Evolutionary conservation across 441 rosid species (phyloP).

Genomic region (Rhodomyrtus psidioides): DNA sequence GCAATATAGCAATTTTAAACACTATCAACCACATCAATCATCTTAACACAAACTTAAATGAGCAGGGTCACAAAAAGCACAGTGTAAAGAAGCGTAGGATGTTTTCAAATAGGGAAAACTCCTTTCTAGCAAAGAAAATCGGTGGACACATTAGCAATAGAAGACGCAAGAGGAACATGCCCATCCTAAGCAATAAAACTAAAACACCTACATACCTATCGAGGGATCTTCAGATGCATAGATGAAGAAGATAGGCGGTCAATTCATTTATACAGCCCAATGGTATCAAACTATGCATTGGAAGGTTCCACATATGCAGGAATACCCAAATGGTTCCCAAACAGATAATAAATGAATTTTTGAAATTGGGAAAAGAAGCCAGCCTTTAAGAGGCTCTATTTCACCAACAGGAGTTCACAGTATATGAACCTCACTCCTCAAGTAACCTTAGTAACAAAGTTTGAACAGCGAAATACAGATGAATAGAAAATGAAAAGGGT

Average conservation of each 20-base stretch:
- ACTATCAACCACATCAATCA: neutral
- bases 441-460: neutral
- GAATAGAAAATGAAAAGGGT: neutral
- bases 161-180: neutral
- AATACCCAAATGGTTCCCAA: neutral
- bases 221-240: neutral
- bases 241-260: neutral
- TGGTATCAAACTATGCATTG: neutral
- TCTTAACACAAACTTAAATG: neutral
- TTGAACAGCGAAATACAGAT: neutral
- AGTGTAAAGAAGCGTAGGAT: neutral
- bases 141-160: neutral
- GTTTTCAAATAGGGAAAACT: neutral
- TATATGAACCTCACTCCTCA: neutral
- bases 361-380: neutral
- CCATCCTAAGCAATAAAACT: neutral
- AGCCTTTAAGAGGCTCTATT: neutral
- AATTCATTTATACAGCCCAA: neutral
- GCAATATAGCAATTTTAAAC: neutral
- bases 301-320: neutral
- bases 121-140: neutral
- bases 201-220: neutral
- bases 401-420: neutral
- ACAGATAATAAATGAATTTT: neutral
- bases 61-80: neutral